A percentile compares a stretch with the other conserved stretches of the same genome.
phyloP scores from a whole-genome alignment of 345 rosid genomes.

The Eucalyptus polybractea region DNA sequence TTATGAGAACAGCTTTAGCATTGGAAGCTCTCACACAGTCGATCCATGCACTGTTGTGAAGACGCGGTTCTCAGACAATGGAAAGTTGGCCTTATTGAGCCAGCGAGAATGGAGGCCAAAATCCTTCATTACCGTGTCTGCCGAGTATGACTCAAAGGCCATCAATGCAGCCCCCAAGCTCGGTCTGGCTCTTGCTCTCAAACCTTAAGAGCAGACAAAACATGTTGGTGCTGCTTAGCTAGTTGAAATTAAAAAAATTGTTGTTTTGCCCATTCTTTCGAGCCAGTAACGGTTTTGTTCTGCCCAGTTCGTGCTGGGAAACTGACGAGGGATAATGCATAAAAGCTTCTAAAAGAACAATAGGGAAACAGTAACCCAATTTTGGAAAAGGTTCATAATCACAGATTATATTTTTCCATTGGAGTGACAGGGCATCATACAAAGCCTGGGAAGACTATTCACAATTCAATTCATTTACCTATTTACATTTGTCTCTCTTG shows the following conservation, averaged over 20 bases:
- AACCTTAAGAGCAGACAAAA: slow-evolving; percentile 32
- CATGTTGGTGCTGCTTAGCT: background rate
- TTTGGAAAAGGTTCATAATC: slow-evolving; percentile 5
- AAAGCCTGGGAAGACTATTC: background rate
- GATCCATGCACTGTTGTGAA: slow-evolving; percentile 50
- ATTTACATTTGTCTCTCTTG: background rate
- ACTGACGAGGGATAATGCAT: background rate
- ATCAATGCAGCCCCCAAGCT: slow-evolving; percentile 40
- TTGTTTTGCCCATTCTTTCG: background rate
- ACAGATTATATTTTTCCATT: background rate
- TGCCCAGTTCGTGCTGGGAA: background rate
- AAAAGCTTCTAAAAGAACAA: background rate
- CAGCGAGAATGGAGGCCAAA: slow-evolving; percentile 81
- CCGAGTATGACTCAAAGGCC: slow-evolving; percentile 56
- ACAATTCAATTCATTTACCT: background rate
- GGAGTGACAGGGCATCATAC: background rate
- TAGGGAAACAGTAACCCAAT: slow-evolving; percentile 13
- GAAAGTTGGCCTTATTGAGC: slow-evolving; percentile 47
- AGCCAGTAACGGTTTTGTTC: background rate
- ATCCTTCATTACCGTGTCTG: slow-evolving; percentile 54
- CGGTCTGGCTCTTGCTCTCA: slow-evolving; percentile 70
- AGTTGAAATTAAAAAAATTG: background rate
- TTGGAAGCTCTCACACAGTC: slow-evolving; percentile 50
- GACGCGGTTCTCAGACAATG: slow-evolving; percentile 41
- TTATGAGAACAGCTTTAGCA: slow-evolving; percentile 37